Conservation (phyloP, 805 yeast species). For the Suhomyces faveliae region DNA sequence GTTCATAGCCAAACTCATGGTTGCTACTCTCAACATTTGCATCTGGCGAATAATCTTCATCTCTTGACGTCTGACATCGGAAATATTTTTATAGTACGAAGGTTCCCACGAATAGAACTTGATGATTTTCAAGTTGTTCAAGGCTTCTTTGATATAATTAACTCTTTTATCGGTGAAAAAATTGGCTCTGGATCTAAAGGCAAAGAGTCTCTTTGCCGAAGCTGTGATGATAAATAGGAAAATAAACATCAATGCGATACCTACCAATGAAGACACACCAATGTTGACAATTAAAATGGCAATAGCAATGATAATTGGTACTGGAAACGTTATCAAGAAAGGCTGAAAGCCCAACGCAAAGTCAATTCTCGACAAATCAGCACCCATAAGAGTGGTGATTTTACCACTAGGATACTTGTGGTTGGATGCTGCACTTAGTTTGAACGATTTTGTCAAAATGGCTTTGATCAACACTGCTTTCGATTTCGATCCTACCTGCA, state of each 20-base stretch:
- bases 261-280: constrained; percentile 26
- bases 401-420: constrained; percentile 23
- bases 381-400: constrained; percentile 29
- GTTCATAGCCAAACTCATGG: constrained; percentile 62
- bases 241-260: constrained; percentile 19
- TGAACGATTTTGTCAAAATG: constrained; percentile 22
- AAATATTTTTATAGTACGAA: constrained; percentile 62
- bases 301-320: constrained; percentile 23
- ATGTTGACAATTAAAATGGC: constrained; percentile 23
- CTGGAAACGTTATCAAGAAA: constrained; percentile 22
- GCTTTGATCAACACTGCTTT: constrained; percentile 26
- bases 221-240: constrained; percentile 43
- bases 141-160: constrained; percentile 69
- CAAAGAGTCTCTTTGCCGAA: constrained; percentile 52
- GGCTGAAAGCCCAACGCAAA: constrained; percentile 29
- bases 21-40: constrained; percentile 62
- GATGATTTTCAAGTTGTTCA: constrained; percentile 74
- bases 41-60: constrained; percentile 58
- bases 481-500: constrained; percentile 26
- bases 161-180: constrained; percentile 75
- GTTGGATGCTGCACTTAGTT: constrained; percentile 18
- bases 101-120: constrained; percentile 91
- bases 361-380: constrained; percentile 27
- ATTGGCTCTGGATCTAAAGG: constrained; percentile 56
- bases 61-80: constrained; percentile 58